Evolutionary conservation across 73 alveolate species (phyloP).

Genomic region (Paramecium pentaurelia): DNA sequence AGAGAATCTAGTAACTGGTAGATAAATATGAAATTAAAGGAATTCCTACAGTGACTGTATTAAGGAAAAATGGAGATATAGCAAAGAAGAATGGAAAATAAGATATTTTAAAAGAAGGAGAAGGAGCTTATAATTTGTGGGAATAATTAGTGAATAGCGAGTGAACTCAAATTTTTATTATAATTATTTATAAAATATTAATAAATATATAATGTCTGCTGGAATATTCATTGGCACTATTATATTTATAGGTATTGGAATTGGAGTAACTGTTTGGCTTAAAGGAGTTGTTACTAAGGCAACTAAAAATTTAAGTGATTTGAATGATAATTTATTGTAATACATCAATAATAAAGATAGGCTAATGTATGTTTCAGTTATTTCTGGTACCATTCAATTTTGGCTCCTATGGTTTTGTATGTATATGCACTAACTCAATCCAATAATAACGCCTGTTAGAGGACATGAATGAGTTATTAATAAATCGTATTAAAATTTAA

Average conservation of each 20-base stretch:
- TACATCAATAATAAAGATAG: background rate
- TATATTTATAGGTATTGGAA: background rate
- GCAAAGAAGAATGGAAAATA: constrained; percentile 65
- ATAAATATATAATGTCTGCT: background rate
- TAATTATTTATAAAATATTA: background rate
- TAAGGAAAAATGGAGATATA: constrained; percentile 66
- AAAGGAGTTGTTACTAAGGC: background rate
- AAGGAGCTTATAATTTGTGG: constrained; percentile 67
- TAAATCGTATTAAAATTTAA: background rate
- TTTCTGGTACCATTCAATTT: background rate
- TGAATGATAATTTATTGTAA: constrained; percentile 14
- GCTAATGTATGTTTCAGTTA: background rate
- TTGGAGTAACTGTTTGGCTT: background rate
- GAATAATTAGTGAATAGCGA: background rate
- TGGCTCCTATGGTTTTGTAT: constrained; percentile 44
- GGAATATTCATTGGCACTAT: constrained; percentile 27
- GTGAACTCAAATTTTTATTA: background rate
- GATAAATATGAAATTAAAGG: constrained; percentile 82
- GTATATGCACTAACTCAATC: constrained; percentile 46
- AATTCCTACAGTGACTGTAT: constrained; percentile 73
- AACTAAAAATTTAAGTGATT: background rate
- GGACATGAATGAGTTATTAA: constrained; percentile 15
- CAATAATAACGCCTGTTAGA: background rate
- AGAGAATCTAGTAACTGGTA: constrained; percentile 69
- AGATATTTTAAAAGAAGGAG: constrained; percentile 64